Conservation (phyloP, 2,329 filamentous ascomycete genomes). For the Tolypocladium endophyticum region DNA sequence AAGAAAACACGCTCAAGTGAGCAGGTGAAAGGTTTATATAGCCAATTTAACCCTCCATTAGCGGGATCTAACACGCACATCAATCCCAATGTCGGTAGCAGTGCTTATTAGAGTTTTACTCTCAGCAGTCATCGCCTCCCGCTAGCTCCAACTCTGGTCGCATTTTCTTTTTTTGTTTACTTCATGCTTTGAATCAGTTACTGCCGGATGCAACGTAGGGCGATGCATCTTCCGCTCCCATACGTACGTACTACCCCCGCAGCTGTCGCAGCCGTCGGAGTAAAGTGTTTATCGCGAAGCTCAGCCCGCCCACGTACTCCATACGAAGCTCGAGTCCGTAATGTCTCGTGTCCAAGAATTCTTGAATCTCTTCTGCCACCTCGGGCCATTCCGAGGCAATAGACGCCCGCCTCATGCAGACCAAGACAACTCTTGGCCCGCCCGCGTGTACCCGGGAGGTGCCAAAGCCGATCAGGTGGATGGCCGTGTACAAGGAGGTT, state of each 20-base stretch:
- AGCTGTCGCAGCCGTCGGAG: neutral
- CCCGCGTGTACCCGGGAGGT: neutral
- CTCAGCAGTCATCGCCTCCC: no score
- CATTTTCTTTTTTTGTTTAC: neutral
- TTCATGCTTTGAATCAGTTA: no score
- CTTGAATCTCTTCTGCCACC: neutral
- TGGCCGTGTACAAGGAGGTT: neutral
- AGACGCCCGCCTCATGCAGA: neutral
- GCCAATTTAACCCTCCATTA: no score
- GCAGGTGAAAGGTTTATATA: no score
- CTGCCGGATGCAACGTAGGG: no score
- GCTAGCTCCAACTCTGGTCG: conserved; percentile 1
- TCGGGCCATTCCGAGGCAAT: neutral
- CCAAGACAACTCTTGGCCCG: neutral
- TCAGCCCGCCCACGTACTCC: neutral
- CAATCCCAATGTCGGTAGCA: no score
- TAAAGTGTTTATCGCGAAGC: neutral
- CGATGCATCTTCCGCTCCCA: no score
- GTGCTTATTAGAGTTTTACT: no score
- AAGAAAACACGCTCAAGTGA: no score
- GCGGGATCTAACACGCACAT: no score
- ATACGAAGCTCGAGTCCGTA: neutral
- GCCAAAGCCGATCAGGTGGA: neutral
- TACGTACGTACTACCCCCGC: neutral
- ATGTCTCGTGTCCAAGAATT: neutral